phyloP scores from a whole-genome alignment of 768 basidiomycete genomes.

The Clitopilus hobsonii region DNA sequence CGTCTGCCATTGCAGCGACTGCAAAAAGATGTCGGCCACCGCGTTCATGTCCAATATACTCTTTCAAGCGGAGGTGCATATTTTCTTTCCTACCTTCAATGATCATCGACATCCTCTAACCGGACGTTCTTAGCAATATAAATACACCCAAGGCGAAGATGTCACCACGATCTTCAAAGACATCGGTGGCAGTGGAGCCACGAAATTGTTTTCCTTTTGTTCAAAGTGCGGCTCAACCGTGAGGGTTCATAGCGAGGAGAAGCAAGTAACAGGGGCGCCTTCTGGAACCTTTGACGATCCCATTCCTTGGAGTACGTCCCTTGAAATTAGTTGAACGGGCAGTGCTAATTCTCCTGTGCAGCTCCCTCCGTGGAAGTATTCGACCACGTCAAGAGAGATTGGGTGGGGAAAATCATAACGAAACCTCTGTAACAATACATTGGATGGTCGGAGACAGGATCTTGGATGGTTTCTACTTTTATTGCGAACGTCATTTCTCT shows the following conservation, averaged over 20 bases:
- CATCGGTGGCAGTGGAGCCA: not conserved
- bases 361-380: not conserved
- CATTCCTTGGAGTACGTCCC: not conserved
- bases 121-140: conserved; percentile 2
- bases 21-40: conserved; percentile 19
- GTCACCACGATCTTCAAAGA: not conserved
- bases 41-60: conserved; percentile 21
- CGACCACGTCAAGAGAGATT: not conserved
- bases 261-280: not conserved
- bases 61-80: conserved; percentile 18
- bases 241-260: not conserved
- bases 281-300: not conserved
- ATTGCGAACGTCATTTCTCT: no score
- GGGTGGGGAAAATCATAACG: not conserved
- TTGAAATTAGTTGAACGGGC: not conserved
- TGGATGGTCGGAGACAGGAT: no score
- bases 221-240: conserved; percentile 1
- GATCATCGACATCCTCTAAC: no score
- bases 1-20: conserved; percentile 3
- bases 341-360: not conserved
- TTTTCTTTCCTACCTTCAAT: not conserved
- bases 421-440: not conserved
- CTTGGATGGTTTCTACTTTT: no score
- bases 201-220: conserved; percentile 1
- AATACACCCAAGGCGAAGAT: not conserved